phyloP scores from a whole-genome alignment of 1,139 yeast genomes.

The Scheffersomyces cryptocercus region DNA sequence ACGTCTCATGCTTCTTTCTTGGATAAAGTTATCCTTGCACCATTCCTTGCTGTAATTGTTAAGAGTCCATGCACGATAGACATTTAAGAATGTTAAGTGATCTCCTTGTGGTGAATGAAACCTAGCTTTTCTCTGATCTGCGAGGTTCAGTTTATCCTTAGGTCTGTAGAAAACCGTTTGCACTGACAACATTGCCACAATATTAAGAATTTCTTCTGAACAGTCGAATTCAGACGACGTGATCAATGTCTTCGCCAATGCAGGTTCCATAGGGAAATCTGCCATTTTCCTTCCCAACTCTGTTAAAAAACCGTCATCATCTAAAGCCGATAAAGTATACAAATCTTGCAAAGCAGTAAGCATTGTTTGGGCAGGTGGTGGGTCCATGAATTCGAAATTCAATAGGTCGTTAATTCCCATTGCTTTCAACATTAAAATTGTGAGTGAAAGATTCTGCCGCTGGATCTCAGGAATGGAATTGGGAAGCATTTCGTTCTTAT shows the following conservation, averaged over 20 bases:
- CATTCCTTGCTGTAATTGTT: conserved; percentile 64
- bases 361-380: conserved; percentile 80
- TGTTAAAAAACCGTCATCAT: conserved; percentile 76
- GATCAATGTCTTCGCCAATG: conserved; percentile 78
- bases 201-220: conserved; percentile 78
- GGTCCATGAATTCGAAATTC: conserved; percentile 90
- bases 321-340: conserved; percentile 79
- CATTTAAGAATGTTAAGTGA: conserved; percentile 81
- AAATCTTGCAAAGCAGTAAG: conserved; percentile 80
- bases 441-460: conserved; percentile 82
- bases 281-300: conserved; percentile 81
- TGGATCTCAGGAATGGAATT: conserved; percentile 91
- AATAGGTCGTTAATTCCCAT: conserved; percentile 88
- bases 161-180: conserved; percentile 87
- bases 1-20: conserved; percentile 72
- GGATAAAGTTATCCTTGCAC: conserved; percentile 82
- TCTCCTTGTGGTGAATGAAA: conserved; percentile 84
- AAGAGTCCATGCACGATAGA: conserved; percentile 75
- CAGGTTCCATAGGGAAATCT: conserved; percentile 94
- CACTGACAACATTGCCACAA: conserved; percentile 90
- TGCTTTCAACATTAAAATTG: conserved; percentile 87
- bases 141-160: conserved; percentile 67
- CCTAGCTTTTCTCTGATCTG: conserved; percentile 74
- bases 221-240: conserved; percentile 75
- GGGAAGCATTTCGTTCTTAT: conserved; percentile 74